Base-by-base conservation (phyloP, 1,139 yeast genomes). In the Yamadazyma atlantica region DNA sequence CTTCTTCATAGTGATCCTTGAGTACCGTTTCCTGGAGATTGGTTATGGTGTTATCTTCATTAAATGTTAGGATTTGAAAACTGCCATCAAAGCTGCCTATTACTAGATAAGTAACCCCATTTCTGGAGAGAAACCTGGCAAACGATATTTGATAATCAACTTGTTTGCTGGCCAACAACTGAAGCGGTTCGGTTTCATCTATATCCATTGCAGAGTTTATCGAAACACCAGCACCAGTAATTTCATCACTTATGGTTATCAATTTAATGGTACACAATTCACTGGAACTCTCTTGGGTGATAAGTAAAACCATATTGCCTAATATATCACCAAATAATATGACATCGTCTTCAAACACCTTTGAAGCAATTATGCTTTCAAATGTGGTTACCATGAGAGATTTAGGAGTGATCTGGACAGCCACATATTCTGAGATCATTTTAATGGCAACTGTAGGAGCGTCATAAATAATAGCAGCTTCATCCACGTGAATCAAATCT, bases 341-440 rank as follows among this genome's bases (percentile, higher is more conserved):
- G 1, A 29, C 28, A 5, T 40, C 44, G 13, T 46, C 41, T 2
- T 41, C 40, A 28, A 46, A 38, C 1, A 34, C 29, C 23, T 43
- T 38, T 0, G 43, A 19, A 5, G 37, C 17, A 16, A 46, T 18
- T 4, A 34, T 32, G 8, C 42, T 48, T 4, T 43, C 44, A 15
- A 60, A 42, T 19, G 62, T 51, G 1, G 66, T 46, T 2, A 65
- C 36, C 2, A 53, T 42, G 3, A 69, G 49, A 0, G 57, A 38
- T n/a, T 43, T 38, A 11, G 57, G 56, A 1, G 69, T 60, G 1
- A 69, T 49, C 42, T 70, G 75, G 2, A 46, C 33, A 9, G 35
- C 43, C 10, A 42, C 3, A 10, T 40, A 37, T 3, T 36, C 39
- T 12, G 37, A 12, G 2, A 46, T 10, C 40, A 29, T 35, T 15